These are phyloP conservation scores for Hymenoscyphus occultus DNA, from an alignment of 2,329 filamentous ascomycete species.

Conservation along the genomic window DNA sequence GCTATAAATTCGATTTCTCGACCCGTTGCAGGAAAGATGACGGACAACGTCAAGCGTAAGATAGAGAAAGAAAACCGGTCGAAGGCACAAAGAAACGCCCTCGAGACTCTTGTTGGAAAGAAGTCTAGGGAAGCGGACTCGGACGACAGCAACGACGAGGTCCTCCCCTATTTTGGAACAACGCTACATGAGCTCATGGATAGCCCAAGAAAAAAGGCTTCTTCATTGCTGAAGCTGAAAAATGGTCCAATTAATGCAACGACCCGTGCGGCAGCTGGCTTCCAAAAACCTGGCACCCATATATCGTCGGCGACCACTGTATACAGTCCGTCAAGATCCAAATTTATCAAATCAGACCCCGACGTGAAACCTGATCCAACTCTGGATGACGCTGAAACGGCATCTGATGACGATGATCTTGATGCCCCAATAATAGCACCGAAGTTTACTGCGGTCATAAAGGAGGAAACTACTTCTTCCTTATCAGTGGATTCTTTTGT, in stretches of 20 bases:
- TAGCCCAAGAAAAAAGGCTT: conserved; percentile 36
- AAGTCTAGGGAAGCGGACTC: conserved; percentile 25
- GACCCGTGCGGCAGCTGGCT: conserved; percentile 37
- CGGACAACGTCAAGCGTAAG: conserved; percentile 32
- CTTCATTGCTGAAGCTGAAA: conserved; percentile 32
- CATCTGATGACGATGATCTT: conserved; percentile 32
- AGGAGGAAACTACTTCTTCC: not conserved
- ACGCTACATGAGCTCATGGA: conserved; percentile 45
- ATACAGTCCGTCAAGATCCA: not conserved
- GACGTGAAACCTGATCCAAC: not conserved
- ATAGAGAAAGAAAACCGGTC: conserved; percentile 37
- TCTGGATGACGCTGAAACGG: conserved; percentile 13
- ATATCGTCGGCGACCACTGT: conserved; percentile 17
- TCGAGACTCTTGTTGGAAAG: conserved; percentile 28
- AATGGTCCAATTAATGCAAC: conserved; percentile 21
- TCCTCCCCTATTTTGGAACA: conserved; percentile 39
- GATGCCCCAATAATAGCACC: conserved; percentile 30
- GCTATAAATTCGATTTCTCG: conserved; percentile 40
- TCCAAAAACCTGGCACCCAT: conserved; percentile 24
- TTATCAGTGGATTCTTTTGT: not conserved
- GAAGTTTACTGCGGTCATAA: conserved; percentile 15
- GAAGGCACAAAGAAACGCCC: conserved; percentile 38
- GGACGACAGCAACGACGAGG: conserved; percentile 33
- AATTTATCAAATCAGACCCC: not conserved
- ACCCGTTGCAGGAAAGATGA: conserved; percentile 38